Conservation (phyloP, 345 rosid genomes). For the Citrus unshiu region DNA sequence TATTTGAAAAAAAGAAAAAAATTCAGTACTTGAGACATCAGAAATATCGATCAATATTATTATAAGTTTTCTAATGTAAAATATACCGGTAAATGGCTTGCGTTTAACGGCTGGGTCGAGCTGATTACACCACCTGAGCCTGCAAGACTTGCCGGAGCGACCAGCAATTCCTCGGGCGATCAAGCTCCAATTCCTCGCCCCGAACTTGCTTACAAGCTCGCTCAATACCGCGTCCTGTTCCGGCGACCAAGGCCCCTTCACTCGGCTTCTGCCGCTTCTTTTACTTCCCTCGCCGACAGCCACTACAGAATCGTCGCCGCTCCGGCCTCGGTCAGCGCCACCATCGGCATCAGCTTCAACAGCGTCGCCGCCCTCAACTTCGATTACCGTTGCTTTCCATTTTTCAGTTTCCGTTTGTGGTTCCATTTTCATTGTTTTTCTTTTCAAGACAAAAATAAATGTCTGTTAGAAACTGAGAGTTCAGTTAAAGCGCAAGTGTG, state of each 20-base stretch:
- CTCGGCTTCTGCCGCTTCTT: conserved; percentile 35
- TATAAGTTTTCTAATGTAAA: not conserved
- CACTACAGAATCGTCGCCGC: conserved; percentile 24
- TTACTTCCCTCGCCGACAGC: conserved; percentile 21
- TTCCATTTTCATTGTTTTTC: conserved; percentile 4
- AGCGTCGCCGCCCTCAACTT: conserved; percentile 5
- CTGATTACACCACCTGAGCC: conserved; percentile 96
- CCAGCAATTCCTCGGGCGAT: conserved; percentile 73
- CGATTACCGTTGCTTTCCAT: conserved; percentile 15
- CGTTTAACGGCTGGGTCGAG: conserved; percentile 78
- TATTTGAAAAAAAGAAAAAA: not conserved
- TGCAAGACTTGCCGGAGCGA: conserved; percentile 86
- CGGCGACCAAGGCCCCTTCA: conserved; percentile 61
- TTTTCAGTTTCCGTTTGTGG: conserved; percentile 19
- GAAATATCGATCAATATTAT: not conserved
- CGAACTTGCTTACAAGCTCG: conserved; percentile 43
- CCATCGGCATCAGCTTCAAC: not conserved
- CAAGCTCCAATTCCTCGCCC: conserved; percentile 67
- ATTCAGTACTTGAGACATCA: not conserved
- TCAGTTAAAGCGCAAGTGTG: conserved; percentile 24
- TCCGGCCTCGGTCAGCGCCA: conserved; percentile 12
- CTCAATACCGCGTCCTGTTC: conserved; percentile 57
- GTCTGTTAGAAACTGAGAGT: not conserved
- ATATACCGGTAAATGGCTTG: conserved; percentile 72
- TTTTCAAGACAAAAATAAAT: no score